These are phyloP conservation scores for Rusavskia elegans DNA, from an alignment of 495 filamentous ascomycete genomes.

Conservation along the genomic window DNA sequence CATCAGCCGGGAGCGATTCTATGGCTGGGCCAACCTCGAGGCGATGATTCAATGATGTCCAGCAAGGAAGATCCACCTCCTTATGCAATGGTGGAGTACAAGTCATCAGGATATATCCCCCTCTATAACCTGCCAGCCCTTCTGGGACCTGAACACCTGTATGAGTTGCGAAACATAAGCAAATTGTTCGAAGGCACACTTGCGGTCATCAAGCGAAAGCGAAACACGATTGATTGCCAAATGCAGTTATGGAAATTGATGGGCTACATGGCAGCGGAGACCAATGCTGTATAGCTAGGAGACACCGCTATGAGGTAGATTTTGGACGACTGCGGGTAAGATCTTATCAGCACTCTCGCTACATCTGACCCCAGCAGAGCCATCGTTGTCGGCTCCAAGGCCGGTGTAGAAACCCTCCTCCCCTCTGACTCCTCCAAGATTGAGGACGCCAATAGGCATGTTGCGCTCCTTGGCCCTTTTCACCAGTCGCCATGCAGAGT, in stretches of 20 bases:
- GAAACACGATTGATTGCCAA: conserved; percentile 32
- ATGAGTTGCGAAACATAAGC: conserved; percentile 14
- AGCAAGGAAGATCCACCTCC: conserved; percentile 16
- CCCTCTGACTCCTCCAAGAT: conserved; percentile 68
- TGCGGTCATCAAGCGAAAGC: conserved; percentile 22
- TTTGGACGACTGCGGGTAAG: conserved; percentile 34
- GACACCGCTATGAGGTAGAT: neutral
- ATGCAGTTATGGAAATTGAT: conserved; percentile 52
- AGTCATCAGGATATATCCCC: conserved; percentile 19
- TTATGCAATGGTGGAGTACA: conserved; percentile 8
- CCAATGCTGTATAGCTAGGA: neutral
- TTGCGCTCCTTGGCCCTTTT: conserved; percentile 65
- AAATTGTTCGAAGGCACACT: conserved; percentile 13
- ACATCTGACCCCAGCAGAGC: conserved; percentile 31
- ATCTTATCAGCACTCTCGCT: conserved; percentile 36
- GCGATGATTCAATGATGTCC: conserved; percentile 16
- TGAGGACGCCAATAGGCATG: conserved; percentile 75
- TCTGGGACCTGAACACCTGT: conserved; percentile 20
- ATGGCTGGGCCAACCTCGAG: conserved; percentile 14
- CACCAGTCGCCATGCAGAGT: conserved; percentile 82
- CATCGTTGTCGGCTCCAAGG: conserved; percentile 27
- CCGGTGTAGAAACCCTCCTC: conserved; percentile 52
- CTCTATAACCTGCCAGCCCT: conserved; percentile 28
- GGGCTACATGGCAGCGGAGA: conserved; percentile 22
- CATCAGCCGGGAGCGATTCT: conserved; percentile 18